Evolutionary conservation across 495 filamentous ascomycete species (phyloP), one percentile per base, ranked within the genome.

Genomic region (Neurospora hispaniola): DNA sequence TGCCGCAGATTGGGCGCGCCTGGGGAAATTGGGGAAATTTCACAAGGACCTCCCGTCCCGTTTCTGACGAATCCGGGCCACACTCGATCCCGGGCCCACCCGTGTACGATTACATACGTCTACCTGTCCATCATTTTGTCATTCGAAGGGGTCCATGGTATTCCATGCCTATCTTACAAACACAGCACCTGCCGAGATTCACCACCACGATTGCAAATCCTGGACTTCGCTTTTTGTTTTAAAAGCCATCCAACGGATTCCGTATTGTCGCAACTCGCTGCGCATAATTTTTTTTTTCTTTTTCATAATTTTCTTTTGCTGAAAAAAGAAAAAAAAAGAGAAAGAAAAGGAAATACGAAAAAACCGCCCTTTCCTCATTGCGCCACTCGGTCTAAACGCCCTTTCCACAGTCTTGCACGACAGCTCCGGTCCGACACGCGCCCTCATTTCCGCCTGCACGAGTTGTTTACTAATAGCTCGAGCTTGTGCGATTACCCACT

Each of bases 321-420:
- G 35, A 38, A 38, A 31, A 38, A 38, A 38, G 5, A 38, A 38
- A 5, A 2, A 38, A 38, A 38, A 38, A 38, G 4, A 38, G 35
- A 38, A 5, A 38, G 1, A 38, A 38, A 38, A 38, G 4, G 5
- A 6, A 4, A 38, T 38, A 38, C 35, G 5, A 66, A 35, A 27
- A 35, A 38, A 66, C 14, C 27, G 54, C 54, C 27, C 35, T 35
- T 66, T 18, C 54, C 27, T 62, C 12, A 35, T 35, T 12, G 27
- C 54, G 54, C 54, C 23, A 35, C 20, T 62, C 54, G 20, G 48
- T 27, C 11, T 11, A 59, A 59, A 59, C 20, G 70, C 73, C 70
- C 72, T 79, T 76, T 44, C n/a, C 9, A 20, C 43, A 46, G 43
- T 79, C 2, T 77, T 77, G 70, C 54, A 70, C 72, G 42, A 54